Conservation (phyloP, 305 asterid species). For the Fraxinus angustifolia region DNA sequence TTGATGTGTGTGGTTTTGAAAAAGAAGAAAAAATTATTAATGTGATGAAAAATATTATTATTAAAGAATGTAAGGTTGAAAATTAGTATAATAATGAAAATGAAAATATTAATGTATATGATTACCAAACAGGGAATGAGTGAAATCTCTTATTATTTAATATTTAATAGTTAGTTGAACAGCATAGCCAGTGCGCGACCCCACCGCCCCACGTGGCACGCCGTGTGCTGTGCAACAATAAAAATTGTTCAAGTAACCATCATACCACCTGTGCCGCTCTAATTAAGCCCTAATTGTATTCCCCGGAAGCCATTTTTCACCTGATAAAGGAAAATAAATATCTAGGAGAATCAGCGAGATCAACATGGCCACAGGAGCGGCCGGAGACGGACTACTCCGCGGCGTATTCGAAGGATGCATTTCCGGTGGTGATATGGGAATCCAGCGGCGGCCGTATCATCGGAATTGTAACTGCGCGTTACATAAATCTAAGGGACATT, state of each 20-base stretch:
- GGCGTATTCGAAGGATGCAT: constrained; percentile 65
- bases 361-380: constrained; percentile 60
- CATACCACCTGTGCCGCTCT: background rate
- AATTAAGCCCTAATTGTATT: background rate
- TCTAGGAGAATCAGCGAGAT: background rate
- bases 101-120: too few relatives aligned
- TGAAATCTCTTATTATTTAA: too few relatives aligned
- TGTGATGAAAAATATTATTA: too few relatives aligned
- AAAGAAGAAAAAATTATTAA: too few relatives aligned
- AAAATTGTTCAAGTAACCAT: background rate
- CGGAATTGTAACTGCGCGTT: constrained; percentile 65
- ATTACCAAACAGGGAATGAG: too few relatives aligned
- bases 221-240: background rate
- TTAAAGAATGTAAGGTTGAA: too few relatives aligned
- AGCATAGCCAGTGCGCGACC: background rate
- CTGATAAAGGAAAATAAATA: background rate
- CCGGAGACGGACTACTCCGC: constrained; percentile 59
- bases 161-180: background rate
- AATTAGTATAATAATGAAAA: too few relatives aligned
- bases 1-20: too few relatives aligned
- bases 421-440: constrained; percentile 46
- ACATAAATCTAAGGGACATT: constrained; percentile 49
- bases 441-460: constrained; percentile 67
- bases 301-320: background rate
- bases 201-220: background rate